Evolutionary conservation across 495 filamentous ascomycete genomes (phyloP).

Genomic region (Xylaria curta): DNA sequence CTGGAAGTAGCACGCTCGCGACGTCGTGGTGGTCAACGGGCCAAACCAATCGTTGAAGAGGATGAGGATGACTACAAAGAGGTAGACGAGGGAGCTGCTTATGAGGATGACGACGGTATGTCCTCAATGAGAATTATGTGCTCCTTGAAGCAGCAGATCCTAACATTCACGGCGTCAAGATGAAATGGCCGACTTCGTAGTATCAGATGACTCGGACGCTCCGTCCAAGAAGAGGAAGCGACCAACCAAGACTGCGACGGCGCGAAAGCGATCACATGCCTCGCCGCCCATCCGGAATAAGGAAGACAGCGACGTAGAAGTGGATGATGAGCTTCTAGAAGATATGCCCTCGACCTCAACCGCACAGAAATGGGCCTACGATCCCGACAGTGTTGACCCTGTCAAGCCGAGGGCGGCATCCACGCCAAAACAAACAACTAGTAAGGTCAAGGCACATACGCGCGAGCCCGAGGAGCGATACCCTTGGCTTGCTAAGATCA

Average conservation of each 20-base stretch:
- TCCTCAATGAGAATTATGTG: not conserved
- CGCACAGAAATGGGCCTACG: conserved; percentile 83
- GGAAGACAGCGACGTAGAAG: conserved; percentile 31
- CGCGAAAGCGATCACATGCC: conserved; percentile 63
- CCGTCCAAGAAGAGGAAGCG: conserved; percentile 72
- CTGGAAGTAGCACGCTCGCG: conserved; percentile 43
- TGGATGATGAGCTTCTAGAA: conserved; percentile 64
- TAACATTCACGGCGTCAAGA: conserved; percentile 51
- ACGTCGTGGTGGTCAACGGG: conserved; percentile 41
- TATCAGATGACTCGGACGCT: conserved; percentile 83
- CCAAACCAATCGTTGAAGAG: conserved; percentile 36
- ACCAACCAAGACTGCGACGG: conserved; percentile 55
- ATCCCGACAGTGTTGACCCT: conserved; percentile 74
- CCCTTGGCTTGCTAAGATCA: conserved; percentile 83
- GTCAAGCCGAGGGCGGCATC: conserved; percentile 55
- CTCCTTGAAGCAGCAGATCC: not conserved
- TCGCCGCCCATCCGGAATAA: conserved; percentile 49
- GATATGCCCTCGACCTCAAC: conserved; percentile 67
- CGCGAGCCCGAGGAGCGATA: conserved; percentile 84
- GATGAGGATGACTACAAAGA: conserved; percentile 78
- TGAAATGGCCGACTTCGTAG: conserved; percentile 82
- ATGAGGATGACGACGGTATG: conserved; percentile 65
- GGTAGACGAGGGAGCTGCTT: conserved; percentile 44
- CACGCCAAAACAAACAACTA: conserved; percentile 54
- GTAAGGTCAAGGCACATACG: conserved; percentile 77